Conservation (phyloP, 225 moss, liverwort and hornwort species). For the Marchantia polymorpha region DNA sequence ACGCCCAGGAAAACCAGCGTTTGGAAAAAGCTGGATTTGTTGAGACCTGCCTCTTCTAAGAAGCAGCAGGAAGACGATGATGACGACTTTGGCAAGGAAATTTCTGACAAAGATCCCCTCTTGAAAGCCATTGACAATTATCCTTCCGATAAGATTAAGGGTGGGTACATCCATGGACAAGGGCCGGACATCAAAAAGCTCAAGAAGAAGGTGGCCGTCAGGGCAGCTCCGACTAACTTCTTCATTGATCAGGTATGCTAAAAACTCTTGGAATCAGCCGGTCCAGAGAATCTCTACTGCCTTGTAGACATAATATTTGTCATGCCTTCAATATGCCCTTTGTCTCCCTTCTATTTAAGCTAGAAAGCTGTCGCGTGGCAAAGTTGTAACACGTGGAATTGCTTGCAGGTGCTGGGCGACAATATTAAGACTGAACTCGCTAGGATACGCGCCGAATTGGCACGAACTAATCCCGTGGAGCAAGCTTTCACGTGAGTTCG, state of each 20-base stretch:
- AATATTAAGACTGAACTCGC: constrained; percentile 60
- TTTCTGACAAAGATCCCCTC: constrained; percentile 43
- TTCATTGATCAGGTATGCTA: constrained; percentile 56
- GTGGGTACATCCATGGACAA: constrained; percentile 40
- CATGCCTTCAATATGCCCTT: too few species aligned
- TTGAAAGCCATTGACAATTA: constrained; percentile 38
- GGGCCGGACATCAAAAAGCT: constrained; percentile 53
- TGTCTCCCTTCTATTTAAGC: too few species aligned
- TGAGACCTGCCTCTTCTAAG: constrained; percentile 9
- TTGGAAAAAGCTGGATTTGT: constrained; percentile 39
- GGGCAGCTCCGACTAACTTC: constrained; percentile 54
- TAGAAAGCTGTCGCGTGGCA: neutral
- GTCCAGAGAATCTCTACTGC: neutral
- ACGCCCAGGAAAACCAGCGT: constrained; percentile 25
- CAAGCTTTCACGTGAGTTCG: constrained; percentile 54
- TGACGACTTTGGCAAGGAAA: constrained; percentile 38
- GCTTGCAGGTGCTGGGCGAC: constrained; percentile 52
- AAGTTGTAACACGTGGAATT: neutral
- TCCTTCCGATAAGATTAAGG: constrained; percentile 32
- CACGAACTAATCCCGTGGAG: constrained; percentile 34
- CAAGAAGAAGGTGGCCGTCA: constrained; percentile 49
- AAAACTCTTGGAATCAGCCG: neutral
- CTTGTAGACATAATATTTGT: neutral
- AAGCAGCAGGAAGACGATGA: constrained; percentile 11
- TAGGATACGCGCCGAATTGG: constrained; percentile 47